A percentile compares a stretch with the other conserved stretches of the same genome.
phyloP scores from a whole-genome alignment of 2,329 filamentous ascomycete species.

The Cladosporium halotolerans region DNA sequence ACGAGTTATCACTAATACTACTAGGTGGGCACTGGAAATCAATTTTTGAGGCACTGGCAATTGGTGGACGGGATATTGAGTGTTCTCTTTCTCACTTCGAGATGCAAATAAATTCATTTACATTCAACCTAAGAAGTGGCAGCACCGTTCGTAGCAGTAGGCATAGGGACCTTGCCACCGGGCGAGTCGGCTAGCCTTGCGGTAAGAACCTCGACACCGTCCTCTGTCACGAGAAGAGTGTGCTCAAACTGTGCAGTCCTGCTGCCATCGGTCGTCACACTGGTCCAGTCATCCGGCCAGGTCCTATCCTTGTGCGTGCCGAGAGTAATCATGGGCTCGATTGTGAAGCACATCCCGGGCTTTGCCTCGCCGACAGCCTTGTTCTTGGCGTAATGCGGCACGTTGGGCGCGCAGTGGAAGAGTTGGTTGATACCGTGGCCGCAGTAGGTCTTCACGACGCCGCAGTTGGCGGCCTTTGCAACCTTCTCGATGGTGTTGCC shows the following conservation, averaged over 20 bases:
- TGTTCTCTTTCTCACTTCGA: too few species aligned
- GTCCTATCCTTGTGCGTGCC: conserved; percentile 86
- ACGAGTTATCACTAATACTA: too few species aligned
- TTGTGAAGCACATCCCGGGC: conserved; percentile 94
- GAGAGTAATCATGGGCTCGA: conserved; percentile 92
- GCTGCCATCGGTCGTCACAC: conserved; percentile 81
- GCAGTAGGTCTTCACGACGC: conserved; percentile 87
- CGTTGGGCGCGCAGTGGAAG: conserved; percentile 87
- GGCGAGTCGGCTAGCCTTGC: conserved; percentile 66
- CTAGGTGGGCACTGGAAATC: too few species aligned
- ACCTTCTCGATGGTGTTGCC: conserved; percentile 92
- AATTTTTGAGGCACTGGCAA: too few species aligned
- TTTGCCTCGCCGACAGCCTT: conserved; percentile 90
- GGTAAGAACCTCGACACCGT: conserved; percentile 72
- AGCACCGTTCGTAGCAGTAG: conserved; percentile 3
- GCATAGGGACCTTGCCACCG: conserved; percentile 46
- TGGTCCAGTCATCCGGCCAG: conserved; percentile 98
- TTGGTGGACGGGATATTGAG: too few species aligned
- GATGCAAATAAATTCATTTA: neutral
- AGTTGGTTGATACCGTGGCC: conserved; percentile 88
- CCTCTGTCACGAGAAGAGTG: conserved; percentile 71
- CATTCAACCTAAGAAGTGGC: neutral
- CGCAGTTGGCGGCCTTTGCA: conserved; percentile 76
- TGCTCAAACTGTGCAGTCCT: conserved; percentile 88
- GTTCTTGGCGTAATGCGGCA: conserved; percentile 95